phyloP scores from a whole-genome alignment of 106 monocot species.

The Phalaenopsis equestris region DNA sequence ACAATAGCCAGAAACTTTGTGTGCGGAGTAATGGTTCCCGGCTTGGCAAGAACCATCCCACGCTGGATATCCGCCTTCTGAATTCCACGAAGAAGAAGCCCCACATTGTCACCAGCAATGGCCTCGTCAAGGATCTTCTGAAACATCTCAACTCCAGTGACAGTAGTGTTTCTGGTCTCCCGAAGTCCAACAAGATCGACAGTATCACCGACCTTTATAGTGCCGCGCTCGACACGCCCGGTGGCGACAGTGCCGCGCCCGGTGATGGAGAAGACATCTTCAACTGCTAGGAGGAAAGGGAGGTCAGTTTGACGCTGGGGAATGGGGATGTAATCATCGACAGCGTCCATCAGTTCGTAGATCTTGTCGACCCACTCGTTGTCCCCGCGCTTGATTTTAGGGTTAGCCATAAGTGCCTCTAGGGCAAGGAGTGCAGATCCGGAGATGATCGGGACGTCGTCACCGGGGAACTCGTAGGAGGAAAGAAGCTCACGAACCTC shows the following conservation, averaged over 20 bases:
- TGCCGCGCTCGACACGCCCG: constrained; percentile 76
- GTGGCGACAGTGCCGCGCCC: constrained; percentile 91
- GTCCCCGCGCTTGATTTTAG: constrained; percentile 65
- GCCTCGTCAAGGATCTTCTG: constrained; percentile 83
- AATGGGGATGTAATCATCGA: constrained; percentile 85
- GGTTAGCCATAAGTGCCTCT: constrained; percentile 71
- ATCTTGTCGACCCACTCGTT: constrained; percentile 88
- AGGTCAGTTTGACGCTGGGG: constrained; percentile 84
- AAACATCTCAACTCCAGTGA: constrained; percentile 88
- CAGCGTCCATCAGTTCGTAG: constrained; percentile 70
- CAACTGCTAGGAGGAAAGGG: constrained; percentile 84
- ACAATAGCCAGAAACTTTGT: constrained; percentile 60
- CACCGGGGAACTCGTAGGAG: constrained; percentile 85
- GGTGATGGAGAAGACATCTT: constrained; percentile 97
- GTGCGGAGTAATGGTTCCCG: constrained; percentile 72
- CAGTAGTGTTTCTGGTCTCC: constrained; percentile 54
- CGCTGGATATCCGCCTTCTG: constrained; percentile 61
- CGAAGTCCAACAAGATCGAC: constrained; percentile 62
- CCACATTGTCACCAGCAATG: constrained; percentile 69
- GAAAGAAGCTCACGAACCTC: constrained; percentile 85
- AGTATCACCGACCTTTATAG: constrained; percentile 56
- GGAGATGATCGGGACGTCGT: constrained; percentile 76
- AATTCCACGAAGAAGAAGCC: constrained; percentile 62
- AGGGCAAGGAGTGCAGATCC: constrained; percentile 91
- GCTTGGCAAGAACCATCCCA: constrained; percentile 70